phyloP scores from a whole-genome alignment of 192 early-diverging fungal species.

The Diversispora epigaea region DNA sequence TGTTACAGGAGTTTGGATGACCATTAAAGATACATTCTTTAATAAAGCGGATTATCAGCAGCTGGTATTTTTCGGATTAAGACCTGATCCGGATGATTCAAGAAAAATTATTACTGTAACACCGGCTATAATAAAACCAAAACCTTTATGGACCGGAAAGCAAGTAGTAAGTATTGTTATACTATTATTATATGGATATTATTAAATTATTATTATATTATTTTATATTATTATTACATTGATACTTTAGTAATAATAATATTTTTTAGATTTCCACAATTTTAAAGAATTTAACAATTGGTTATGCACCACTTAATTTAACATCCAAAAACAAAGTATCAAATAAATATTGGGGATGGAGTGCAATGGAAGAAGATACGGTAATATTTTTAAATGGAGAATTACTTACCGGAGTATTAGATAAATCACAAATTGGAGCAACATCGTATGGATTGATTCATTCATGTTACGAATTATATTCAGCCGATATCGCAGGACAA shows the following conservation, averaged over 20 bases:
- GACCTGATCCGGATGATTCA: slow-evolving; percentile 67
- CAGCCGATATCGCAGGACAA: slow-evolving; percentile 81
- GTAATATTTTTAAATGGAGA: slow-evolving; percentile 89
- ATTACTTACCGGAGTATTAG: slow-evolving; percentile 88
- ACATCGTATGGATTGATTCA: slow-evolving; percentile 91
- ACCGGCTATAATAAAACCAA: slow-evolving; percentile 87
- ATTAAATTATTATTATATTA: too few relatives aligned
- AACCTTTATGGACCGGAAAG: slow-evolving; percentile 94
- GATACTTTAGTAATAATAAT: too few relatives aligned
- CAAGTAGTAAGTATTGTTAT: slow-evolving; percentile 62
- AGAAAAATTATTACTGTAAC: slow-evolving; percentile 77
- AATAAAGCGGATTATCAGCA: slow-evolving; percentile 90
- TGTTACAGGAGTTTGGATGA: slow-evolving; percentile 94
- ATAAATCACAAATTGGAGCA: slow-evolving; percentile 97
- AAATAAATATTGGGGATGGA: slow-evolving; percentile 80
- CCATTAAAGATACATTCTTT: slow-evolving; percentile 83
- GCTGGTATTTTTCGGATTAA: slow-evolving; percentile 84
- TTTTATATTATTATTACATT: too few relatives aligned
- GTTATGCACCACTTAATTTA: slow-evolving; percentile 77
- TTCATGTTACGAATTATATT: slow-evolving; percentile 94
- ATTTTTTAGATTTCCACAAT: slow-evolving; percentile 74
- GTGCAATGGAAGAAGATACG: slow-evolving; percentile 76
- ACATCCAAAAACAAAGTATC: slow-evolving; percentile 85
- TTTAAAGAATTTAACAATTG: slow-evolving; percentile 84
- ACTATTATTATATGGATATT: too few relatives aligned